Conservation (phyloP, 2,329 filamentous ascomycete species). For the Exserohilum turcica region DNA sequence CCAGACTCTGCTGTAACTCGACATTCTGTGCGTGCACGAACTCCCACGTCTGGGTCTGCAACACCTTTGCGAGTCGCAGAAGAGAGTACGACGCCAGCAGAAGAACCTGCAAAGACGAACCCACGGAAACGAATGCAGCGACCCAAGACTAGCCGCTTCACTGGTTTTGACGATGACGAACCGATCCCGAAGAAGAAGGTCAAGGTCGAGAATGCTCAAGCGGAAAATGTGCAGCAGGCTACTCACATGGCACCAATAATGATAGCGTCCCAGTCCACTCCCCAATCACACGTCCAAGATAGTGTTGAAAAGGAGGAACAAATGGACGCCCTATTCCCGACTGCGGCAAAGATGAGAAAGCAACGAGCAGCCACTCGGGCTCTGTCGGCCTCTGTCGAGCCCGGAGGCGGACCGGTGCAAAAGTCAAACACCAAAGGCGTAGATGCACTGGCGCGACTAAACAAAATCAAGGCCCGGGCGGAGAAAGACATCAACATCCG, state of each 20-base stretch:
- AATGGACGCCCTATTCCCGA: conserved; percentile 76
- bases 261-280: conserved; percentile 22
- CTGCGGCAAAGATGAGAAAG: conserved; percentile 77
- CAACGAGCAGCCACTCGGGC: conserved; percentile 56
- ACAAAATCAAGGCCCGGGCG: conserved; percentile 51
- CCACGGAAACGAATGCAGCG: conserved; percentile 43
- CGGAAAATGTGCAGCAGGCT: conserved; percentile 34
- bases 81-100: conserved; percentile 15
- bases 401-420: conserved; percentile 47
- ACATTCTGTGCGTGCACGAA: conserved; percentile 22
- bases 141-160: conserved; percentile 63
- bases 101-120: conserved; percentile 31
- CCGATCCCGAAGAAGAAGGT: conserved; percentile 34
- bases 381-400: conserved; percentile 35
- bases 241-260: conserved; percentile 2
- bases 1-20: conserved; percentile 15
- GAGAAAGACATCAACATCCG: conserved; percentile 67
- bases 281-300: conserved; percentile 45
- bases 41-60: conserved; percentile 22
- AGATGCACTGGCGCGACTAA: conserved; percentile 51
- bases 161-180: conserved; percentile 69
- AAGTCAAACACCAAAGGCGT: conserved; percentile 25
- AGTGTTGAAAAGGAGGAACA: conserved; percentile 56
- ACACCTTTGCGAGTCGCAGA: conserved; percentile 27
- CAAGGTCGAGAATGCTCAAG: conserved; percentile 34